Evolutionary conservation across 2,329 filamentous ascomycete genomes (phyloP).

Genomic region (Setomelanomma holmii): DNA sequence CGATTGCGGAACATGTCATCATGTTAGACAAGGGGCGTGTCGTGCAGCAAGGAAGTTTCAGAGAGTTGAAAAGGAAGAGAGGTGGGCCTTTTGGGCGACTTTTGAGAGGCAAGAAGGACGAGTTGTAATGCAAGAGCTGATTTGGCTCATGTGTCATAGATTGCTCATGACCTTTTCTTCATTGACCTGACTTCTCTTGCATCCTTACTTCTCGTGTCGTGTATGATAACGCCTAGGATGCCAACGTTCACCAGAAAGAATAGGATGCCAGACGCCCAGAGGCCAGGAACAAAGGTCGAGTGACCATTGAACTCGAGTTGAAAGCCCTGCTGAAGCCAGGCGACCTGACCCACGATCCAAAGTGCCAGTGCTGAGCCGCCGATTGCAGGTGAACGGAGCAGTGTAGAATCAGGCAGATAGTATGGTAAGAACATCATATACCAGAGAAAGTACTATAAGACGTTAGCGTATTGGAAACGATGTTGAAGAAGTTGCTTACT

Average conservation of each 20-base stretch:
- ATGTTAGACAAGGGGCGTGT: constrained; percentile 72
- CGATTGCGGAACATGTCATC: constrained; percentile 73
- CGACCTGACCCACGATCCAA: constrained; percentile 77
- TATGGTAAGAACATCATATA: constrained; percentile 93
- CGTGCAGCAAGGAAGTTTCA: constrained; percentile 72
- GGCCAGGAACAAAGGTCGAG: constrained; percentile 83
- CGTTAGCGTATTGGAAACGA: constrained; percentile 3
- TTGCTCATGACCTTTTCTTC: constrained; percentile 10
- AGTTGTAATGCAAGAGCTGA: neutral
- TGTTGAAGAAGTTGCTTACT: constrained; percentile 59
- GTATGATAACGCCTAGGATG: constrained; percentile 81
- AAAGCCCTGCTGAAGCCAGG: constrained; percentile 60
- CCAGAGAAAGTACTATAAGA: constrained; percentile 89
- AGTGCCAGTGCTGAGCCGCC: constrained; percentile 71
- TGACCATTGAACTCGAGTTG: constrained; percentile 67
- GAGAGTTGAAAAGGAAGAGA: constrained; percentile 58
- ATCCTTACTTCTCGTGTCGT: constrained; percentile 57
- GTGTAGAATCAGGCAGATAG: constrained; percentile 81
- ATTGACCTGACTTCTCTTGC: neutral
- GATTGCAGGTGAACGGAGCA: constrained; percentile 65
- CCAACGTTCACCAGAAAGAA: constrained; percentile 91
- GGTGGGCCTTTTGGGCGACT: constrained; percentile 42
- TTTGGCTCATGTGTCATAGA: neutral
- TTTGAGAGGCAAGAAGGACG: constrained; percentile 46
- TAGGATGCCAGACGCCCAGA: constrained; percentile 75